Evolutionary conservation across 2,329 filamentous ascomycete genomes (phyloP).

Genomic region (Arthroderma sp.): DNA sequence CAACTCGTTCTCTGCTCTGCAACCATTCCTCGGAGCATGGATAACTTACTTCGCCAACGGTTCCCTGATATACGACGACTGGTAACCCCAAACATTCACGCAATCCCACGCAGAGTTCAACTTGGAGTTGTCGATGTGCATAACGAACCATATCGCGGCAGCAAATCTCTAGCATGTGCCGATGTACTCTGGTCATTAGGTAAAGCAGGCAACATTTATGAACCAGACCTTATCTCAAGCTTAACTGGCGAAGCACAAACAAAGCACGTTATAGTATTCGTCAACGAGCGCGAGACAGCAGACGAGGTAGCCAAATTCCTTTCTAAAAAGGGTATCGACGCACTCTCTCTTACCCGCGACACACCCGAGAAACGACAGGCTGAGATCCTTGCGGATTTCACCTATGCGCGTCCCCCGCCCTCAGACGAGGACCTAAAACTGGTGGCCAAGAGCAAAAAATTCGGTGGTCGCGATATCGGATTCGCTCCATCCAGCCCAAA

Average conservation of each 20-base stretch:
- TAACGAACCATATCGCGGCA: conserved; percentile 83
- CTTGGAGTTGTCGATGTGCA: conserved; percentile 85
- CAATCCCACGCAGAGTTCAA: conserved; percentile 87
- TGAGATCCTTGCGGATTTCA: conserved; percentile 67
- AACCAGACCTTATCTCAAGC: conserved; percentile 21
- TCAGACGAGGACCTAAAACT: conserved; percentile 16
- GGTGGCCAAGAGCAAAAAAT: conserved; percentile 8
- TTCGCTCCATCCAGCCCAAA: conserved; percentile 8
- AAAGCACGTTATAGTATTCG: conserved; percentile 85
- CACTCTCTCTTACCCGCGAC: conserved; percentile 72
- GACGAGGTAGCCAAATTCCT: conserved; percentile 70
- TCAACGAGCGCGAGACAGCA: conserved; percentile 88
- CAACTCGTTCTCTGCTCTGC: conserved; percentile 89
- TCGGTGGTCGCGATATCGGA: conserved; percentile 10
- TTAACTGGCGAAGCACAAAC: conserved; percentile 41
- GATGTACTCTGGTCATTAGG: conserved; percentile 91
- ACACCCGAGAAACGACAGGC: conserved; percentile 63
- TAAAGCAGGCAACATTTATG: conserved; percentile 49
- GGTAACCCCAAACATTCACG: conserved; percentile 89
- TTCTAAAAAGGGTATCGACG: conserved; percentile 72
- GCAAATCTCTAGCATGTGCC: conserved; percentile 84
- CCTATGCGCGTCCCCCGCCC: conserved; percentile 25
- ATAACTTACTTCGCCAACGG: conserved; percentile 65
- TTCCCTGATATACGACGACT: conserved; percentile 77
- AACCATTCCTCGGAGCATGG: conserved; percentile 81